Percentiles rank a stretch among this genome's conserved stretches.
Conservation (phyloP, 1,284 basidiomycete species). For the Nidula niveotomentosa region DNA sequence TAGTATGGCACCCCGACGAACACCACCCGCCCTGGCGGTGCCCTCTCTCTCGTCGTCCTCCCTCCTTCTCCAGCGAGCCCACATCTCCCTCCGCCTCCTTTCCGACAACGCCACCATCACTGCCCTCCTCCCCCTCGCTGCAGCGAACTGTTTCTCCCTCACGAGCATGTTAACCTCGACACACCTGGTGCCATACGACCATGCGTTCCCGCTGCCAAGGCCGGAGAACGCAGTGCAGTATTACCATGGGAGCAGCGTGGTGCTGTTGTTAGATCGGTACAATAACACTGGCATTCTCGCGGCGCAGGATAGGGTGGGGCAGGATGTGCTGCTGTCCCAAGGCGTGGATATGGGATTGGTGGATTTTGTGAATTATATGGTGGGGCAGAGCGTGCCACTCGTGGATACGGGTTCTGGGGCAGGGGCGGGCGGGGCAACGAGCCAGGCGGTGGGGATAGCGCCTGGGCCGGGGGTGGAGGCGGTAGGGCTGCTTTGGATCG, state of each 20-base stretch:
- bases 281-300: slow-evolving; percentile 43
- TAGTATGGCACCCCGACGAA: not conserved
- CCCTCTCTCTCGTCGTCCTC: slow-evolving; percentile 2
- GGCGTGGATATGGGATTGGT: no score
- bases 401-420: no score
- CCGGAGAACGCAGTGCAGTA: slow-evolving; percentile 46
- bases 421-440: no score
- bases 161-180: slow-evolving; percentile 16
- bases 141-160: slow-evolving; percentile 28
- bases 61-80: slow-evolving; percentile 5
- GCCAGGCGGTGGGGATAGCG: no score
- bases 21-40: not conserved
- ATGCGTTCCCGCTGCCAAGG: slow-evolving; percentile 13
- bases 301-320: slow-evolving; percentile 13
- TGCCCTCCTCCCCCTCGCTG: slow-evolving; percentile 24
- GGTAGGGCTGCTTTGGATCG: no score
- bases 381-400: no score
- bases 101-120: slow-evolving; percentile 25
- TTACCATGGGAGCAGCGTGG: slow-evolving; percentile 46
- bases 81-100: slow-evolving; percentile 13
- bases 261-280: slow-evolving; percentile 52
- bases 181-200: slow-evolving; percentile 26
- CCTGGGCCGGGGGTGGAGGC: no score
- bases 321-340: no score
- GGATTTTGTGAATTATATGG: no score